These are phyloP conservation scores for Dorcoceras hygrometricum DNA, from an alignment of 257 asterid species.

Conservation along the genomic window DNA sequence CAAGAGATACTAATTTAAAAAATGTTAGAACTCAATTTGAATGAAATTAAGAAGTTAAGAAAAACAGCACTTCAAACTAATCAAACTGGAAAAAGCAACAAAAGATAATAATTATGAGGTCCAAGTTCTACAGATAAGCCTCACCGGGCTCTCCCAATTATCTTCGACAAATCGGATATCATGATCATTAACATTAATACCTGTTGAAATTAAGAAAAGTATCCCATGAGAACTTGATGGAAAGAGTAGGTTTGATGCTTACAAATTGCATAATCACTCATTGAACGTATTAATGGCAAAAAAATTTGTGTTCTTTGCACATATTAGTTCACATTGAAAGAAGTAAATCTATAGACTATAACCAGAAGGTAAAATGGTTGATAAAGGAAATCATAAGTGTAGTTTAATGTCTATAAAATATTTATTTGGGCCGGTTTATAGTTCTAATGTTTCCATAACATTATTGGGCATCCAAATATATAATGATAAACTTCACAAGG, in stretches of 20 bases:
- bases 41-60: conserved; percentile 1
- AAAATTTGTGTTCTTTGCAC: background rate
- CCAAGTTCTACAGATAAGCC: conserved; percentile 28
- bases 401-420: background rate
- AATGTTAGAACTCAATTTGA: conserved; percentile 13
- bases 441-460: background rate
- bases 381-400: conserved; percentile 3
- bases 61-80: conserved; percentile 14
- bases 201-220: conserved; percentile 36
- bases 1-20: conserved; percentile 19
- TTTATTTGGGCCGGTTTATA: background rate
- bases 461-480: background rate
- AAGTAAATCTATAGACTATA: background rate
- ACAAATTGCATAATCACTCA: background rate
- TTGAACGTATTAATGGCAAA: background rate
- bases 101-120: conserved; percentile 5
- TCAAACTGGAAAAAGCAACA: conserved; percentile 21
- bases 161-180: conserved; percentile 99
- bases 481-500: conserved; percentile 1
- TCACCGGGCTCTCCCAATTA: conserved; percentile 99
- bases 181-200: conserved; percentile 87
- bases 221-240: background rate
- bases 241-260: background rate
- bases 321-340: conserved; percentile 5
- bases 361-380: background rate